Evolutionary conservation across 2,329 filamentous ascomycete species (phyloP).

Genomic region (Colletotrichum sp.): DNA sequence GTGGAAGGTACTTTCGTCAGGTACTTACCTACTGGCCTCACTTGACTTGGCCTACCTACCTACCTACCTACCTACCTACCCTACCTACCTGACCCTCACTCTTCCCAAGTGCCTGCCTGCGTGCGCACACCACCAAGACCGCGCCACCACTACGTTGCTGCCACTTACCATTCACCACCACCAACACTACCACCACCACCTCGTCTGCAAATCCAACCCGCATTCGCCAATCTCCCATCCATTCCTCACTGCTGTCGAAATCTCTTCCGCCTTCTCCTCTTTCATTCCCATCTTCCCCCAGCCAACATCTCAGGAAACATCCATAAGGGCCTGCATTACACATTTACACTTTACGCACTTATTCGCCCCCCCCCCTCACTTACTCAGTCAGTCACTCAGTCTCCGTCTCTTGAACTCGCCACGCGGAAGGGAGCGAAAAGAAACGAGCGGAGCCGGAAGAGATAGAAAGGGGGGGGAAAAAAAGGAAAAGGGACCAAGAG

Average conservation of each 20-base stretch:
- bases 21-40: not conserved
- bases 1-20: not conserved
- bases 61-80: not conserved
- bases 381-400: constrained; percentile 2
- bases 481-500: not conserved
- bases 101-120: not conserved
- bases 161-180: not conserved
- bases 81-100: not conserved
- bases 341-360: not conserved
- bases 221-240: constrained; percentile 16
- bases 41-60: not conserved
- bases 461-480: not conserved
- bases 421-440: not conserved
- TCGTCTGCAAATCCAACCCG: not conserved
- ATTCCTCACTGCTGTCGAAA: not conserved
- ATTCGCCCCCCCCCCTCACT: constrained; percentile 5
- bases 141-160: not conserved
- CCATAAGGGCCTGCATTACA: not conserved
- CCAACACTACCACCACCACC: not conserved
- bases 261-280: not conserved
- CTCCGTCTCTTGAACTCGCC: not conserved
- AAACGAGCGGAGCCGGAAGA: not conserved
- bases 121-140: not conserved
- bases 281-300: not conserved
- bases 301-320: not conserved